These are phyloP conservation scores for Metschnikowia continentalis DNA, from an alignment of 805 yeast species.

Conservation along the genomic window DNA sequence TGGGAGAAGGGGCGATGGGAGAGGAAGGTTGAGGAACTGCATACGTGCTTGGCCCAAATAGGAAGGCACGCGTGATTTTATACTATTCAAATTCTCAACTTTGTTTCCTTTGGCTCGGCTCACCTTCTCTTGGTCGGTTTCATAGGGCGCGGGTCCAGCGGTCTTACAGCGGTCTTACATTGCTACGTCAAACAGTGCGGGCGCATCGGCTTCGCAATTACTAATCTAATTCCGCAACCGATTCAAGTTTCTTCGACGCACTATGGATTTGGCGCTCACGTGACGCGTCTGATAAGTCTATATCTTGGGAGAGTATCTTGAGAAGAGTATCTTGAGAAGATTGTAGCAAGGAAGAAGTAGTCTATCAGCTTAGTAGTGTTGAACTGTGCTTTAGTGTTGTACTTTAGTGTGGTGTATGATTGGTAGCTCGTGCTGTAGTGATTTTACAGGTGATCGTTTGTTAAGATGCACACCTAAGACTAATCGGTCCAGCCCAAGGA, in stretches of 20 bases:
- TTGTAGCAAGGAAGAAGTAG: no score
- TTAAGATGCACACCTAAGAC: not conserved
- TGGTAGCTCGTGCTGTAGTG: not conserved
- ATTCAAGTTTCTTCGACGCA: not conserved
- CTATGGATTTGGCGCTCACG: not conserved
- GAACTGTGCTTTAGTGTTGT: no score
- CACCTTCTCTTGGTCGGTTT: not conserved
- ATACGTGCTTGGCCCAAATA: no score
- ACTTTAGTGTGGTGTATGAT: no score
- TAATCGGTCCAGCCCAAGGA: slow-evolving; percentile 63
- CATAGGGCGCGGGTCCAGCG: not conserved
- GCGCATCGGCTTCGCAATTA: not conserved
- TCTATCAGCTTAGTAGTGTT: no score
- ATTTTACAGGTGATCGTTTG: not conserved
- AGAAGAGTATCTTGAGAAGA: no score
- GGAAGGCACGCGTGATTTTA: no score
- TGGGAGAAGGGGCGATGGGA: no score
- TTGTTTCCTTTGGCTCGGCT: no score
- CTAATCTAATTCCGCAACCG: not conserved
- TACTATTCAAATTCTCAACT: no score
- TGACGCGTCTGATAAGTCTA: not conserved
- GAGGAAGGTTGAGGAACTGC: not conserved
- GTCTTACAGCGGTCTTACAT: not conserved
- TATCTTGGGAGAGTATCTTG: no score
- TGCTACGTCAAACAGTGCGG: slow-evolving; percentile 2